Conservation (phyloP, 495 filamentous ascomycete genomes). For the Pseudomonodictys pantanalensis region DNA sequence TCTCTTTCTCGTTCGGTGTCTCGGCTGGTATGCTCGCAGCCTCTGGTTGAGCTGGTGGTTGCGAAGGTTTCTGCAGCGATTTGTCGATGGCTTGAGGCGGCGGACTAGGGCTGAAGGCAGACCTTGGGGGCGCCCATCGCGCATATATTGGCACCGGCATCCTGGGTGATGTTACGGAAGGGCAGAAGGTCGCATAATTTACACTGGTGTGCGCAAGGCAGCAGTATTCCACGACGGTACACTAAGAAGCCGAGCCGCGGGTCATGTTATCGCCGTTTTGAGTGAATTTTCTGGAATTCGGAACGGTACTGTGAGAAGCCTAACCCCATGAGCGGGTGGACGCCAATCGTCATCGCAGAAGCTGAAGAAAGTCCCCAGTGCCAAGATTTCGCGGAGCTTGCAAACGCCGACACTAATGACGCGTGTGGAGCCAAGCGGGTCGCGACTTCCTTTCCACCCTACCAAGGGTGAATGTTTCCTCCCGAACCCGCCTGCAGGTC, state of each 20-base stretch:
- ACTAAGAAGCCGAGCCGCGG: too few species aligned
- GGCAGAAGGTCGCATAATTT: too few species aligned
- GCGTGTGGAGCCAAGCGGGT: background rate
- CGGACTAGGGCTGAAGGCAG: conserved; percentile 11
- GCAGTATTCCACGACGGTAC: too few species aligned
- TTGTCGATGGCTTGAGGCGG: background rate
- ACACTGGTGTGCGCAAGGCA: too few species aligned
- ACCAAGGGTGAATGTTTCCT: background rate
- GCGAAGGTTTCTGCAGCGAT: too few species aligned
- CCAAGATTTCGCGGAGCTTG: conserved; percentile 28
- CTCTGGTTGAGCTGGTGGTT: background rate
- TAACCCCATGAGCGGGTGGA: too few species aligned
- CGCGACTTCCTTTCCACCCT: conserved; percentile 13
- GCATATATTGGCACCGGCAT: conserved; percentile 50
- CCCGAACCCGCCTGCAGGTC: background rate
- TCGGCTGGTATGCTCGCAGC: too few species aligned
- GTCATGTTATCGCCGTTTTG: too few species aligned
- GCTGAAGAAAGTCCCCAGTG: conserved; percentile 20
- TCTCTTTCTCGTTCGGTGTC: conserved; percentile 29
- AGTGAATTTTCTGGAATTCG: too few species aligned
- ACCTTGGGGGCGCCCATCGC: conserved; percentile 50
- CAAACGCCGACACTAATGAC: conserved; percentile 9
- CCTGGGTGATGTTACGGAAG: background rate
- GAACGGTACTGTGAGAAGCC: too few species aligned
- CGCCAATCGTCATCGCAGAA: too few species aligned